Evolutionary conservation across 2,329 filamentous ascomycete species (phyloP).

Genomic region (Fusarium chuoi): DNA sequence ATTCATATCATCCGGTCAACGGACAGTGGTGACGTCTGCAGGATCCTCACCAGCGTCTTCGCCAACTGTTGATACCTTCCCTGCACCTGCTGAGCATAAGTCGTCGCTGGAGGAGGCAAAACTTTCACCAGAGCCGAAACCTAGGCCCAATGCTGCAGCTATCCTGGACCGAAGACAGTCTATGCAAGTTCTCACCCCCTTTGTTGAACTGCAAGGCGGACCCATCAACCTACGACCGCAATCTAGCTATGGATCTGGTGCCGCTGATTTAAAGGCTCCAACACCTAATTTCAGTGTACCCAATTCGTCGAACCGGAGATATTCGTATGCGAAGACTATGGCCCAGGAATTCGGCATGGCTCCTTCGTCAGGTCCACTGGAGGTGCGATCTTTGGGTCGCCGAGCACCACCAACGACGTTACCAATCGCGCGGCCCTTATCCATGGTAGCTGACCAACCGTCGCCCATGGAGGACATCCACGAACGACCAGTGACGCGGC

Average conservation of each 20-base stretch:
- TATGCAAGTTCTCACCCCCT: conserved; percentile 58
- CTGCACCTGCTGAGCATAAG: conserved; percentile 34
- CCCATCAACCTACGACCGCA: conserved; percentile 39
- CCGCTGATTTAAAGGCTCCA: conserved; percentile 24
- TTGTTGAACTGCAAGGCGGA: conserved; percentile 53
- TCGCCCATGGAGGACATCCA: conserved; percentile 50
- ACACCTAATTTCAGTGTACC: conserved; percentile 66
- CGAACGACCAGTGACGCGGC: conserved; percentile 46
- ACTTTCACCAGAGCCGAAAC: conserved; percentile 50
- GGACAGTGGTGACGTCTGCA: conserved; percentile 68
- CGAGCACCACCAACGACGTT: conserved; percentile 56
- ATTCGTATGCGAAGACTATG: conserved; percentile 52
- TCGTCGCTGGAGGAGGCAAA: conserved; percentile 37
- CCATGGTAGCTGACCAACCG: conserved; percentile 64
- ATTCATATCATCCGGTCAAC: conserved; percentile 68
- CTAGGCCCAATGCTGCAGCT: conserved; percentile 63
- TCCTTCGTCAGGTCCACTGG: conserved; percentile 25
- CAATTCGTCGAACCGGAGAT: conserved; percentile 57
- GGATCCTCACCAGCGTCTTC: conserved; percentile 65
- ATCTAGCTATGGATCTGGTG: conserved; percentile 31
- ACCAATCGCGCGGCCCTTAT: conserved; percentile 61
- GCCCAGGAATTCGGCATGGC: conserved; percentile 32
- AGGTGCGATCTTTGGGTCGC: conserved; percentile 34
- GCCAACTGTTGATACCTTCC: conserved; percentile 64
- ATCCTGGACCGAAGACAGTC: conserved; percentile 64